Base-by-base conservation (phyloP, 2,329 filamentous ascomycete species). In the Gliomastix tumulicola region DNA sequence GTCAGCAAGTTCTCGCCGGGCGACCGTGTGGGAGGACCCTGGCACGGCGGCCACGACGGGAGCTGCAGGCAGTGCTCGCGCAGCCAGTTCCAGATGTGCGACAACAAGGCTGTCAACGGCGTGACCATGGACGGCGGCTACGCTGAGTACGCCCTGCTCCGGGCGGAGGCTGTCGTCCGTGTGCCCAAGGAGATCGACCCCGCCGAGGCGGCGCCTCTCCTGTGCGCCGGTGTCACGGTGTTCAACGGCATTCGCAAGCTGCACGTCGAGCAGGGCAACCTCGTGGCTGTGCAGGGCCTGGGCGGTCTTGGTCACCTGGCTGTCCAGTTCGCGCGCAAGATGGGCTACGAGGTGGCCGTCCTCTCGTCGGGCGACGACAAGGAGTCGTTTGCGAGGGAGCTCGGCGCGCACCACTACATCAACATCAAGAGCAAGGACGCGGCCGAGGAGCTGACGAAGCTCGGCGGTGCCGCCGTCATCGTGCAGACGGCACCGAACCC, bases 261-360 rank as follows among this genome's bases (percentile, higher is more conserved):
- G 44, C 51, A 63, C 18, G 59, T 78, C 31, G 62, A 68, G 46
- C 66, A 70, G 38, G 74, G 74, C 9, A 63, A 58, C n/a, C 42
- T 69, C 1, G 69, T 79, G 1, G 75, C 73, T 17, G 51, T 79
- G 17, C 78, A 89, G 43, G 86, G 84, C 12, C 66, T 90, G 4
- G 79, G 88, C 35, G 86, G 85, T 3, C 68, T 89, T 1, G 85
- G 85, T 3, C 85, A 90, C 56, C 56, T 90, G 21, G 85, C 83
- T 1, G 78, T 89, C 21, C 84, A 88, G 54, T 89, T 82, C 53
- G 83, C 83, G 5, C 66, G 66, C 34, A 79, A 79, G 58, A 87
- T 88, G 83, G 85, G 85, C 5, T 88, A 82, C 57, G 71, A 76
- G 40, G 76, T 85, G 6, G 76, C 77, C 3, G 85, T 82, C 1